phyloP scores from a whole-genome alignment of 2,329 filamentous ascomycete species.

The Cordyceps javanica region DNA sequence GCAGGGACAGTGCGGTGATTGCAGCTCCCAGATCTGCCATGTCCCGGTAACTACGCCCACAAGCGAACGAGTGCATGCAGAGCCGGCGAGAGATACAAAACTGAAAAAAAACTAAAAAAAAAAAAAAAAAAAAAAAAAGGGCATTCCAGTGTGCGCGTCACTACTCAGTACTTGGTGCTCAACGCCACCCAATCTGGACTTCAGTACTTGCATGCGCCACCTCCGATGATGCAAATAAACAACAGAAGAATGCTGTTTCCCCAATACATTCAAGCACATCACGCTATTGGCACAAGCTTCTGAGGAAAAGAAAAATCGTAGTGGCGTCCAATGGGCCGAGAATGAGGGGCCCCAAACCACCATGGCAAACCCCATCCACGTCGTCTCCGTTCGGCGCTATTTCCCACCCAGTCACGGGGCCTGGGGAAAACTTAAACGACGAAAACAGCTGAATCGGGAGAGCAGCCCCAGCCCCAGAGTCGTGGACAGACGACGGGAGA shows the following conservation, averaged over 20 bases:
- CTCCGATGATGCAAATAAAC: too few species aligned
- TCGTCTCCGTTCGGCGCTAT: neutral
- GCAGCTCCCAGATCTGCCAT: neutral
- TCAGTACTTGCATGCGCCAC: too few species aligned
- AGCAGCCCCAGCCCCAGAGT: neutral
- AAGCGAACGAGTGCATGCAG: too few species aligned
- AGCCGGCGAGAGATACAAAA: too few species aligned
- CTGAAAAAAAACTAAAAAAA: too few species aligned
- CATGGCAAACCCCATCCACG: neutral
- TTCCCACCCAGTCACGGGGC: neutral
- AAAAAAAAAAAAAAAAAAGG: too few species aligned
- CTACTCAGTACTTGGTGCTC: too few species aligned
- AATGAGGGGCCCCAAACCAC: neutral
- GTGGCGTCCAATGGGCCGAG: constrained; percentile 4
- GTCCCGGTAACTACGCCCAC: too few species aligned
- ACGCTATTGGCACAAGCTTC: neutral
- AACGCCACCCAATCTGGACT: too few species aligned
- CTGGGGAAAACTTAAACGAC: neutral
- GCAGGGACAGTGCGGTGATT: neutral
- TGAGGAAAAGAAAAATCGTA: neutral
- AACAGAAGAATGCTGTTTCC: too few species aligned
- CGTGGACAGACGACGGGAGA: neutral
- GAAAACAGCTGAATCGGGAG: constrained; percentile 8
- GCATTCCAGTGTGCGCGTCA: too few species aligned
- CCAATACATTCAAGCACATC: too few species aligned